Conservation (phyloP, 202 grass and related monocot species). For the Miscanthus sacchariflorus region DNA sequence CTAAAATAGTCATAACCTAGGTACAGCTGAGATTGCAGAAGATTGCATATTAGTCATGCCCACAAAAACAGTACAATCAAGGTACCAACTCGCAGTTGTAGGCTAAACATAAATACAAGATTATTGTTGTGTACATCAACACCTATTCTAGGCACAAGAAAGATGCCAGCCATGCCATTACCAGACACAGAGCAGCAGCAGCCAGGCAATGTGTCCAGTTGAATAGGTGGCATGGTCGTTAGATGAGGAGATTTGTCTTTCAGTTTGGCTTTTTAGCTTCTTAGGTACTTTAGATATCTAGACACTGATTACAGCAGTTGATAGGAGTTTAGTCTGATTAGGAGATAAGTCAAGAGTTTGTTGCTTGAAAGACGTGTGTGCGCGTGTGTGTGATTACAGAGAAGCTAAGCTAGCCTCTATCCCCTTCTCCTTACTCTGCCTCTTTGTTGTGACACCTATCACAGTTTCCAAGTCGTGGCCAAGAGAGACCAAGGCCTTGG, state of each 20-base stretch:
- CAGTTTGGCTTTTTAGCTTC: neutral
- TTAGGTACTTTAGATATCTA: neutral
- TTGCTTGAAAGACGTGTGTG: neutral
- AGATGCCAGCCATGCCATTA: neutral
- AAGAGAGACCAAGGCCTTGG: no score
- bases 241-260: neutral
- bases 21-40: neutral
- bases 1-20: neutral
- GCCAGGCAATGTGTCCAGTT: neutral
- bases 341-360: neutral
- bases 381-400: neutral
- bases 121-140: neutral
- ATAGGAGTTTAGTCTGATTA: neutral
- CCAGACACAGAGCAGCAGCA: neutral
- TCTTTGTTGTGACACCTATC: neutral
- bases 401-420: neutral
- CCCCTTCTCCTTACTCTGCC: neutral
- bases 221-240: neutral
- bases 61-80: neutral
- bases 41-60: neutral
- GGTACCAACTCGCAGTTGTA: conserved; percentile 2
- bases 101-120: conserved; percentile 2
- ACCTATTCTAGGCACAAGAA: neutral
- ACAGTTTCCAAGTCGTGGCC: no score
- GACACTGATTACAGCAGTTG: neutral